Evolutionary conservation across 352 stramenopile genomes (phyloP).

Genomic region (Phytophthora agathidicida): DNA sequence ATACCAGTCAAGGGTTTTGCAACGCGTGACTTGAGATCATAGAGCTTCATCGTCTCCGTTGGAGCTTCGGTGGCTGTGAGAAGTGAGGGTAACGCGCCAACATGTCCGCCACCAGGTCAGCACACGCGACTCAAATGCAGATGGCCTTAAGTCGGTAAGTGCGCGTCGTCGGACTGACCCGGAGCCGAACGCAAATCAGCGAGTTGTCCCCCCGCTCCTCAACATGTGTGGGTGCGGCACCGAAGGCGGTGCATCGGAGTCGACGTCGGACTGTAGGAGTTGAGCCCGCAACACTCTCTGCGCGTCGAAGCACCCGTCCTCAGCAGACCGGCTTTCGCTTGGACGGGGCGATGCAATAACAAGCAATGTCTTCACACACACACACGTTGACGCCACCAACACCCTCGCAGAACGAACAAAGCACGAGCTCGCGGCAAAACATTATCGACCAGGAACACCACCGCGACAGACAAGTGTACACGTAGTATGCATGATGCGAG

Average conservation of each 20-base stretch:
- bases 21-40: constrained; percentile 9
- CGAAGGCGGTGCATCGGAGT: too few relatives aligned
- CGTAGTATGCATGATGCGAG: too few relatives aligned
- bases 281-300: constrained; percentile 4
- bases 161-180: too few relatives aligned
- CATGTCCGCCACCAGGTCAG: constrained; percentile 3
- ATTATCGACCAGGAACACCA: too few relatives aligned
- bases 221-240: neutral
- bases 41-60: constrained; percentile 6
- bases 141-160: constrained; percentile 17
- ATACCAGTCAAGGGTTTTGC: constrained; percentile 8
- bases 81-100: neutral
- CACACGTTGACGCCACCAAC: too few relatives aligned
- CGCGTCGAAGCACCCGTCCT: neutral
- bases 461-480: too few relatives aligned
- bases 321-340: constrained; percentile 15
- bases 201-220: neutral
- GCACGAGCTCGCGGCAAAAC: too few relatives aligned
- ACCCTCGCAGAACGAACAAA: too few relatives aligned
- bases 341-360: constrained; percentile 1
- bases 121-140: constrained; percentile 18
- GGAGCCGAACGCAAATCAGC: constrained; percentile 15
- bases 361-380: neutral
- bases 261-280: neutral
- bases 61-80: neutral